Base-by-base conservation (phyloP, 2,329 filamentous ascomycete genomes). In the Colletotrichum caudatum region DNA sequence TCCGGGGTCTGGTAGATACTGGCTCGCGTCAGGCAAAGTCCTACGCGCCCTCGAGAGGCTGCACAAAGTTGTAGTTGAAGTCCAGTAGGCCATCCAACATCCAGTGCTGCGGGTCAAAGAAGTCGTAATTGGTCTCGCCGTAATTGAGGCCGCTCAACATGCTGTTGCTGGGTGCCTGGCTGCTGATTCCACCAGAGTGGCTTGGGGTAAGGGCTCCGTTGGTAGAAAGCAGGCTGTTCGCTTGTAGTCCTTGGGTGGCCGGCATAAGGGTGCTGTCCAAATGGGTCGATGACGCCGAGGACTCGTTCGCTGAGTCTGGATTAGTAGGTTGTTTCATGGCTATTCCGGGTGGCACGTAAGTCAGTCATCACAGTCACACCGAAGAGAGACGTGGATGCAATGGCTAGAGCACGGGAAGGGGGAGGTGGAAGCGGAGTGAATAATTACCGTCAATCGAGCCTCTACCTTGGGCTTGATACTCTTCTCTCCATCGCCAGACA, bases 71-170 rank as follows among this genome's bases (percentile, higher is more conserved):
- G 78, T 92, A 94, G 74, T 93, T 93, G 78, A 95, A 92, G 78
- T 95, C 93, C 72, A 96, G 86, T 44, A 95, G 85, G 18, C 93
- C 93, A 80, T 98, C 95, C 72, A 98, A 84, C 85, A 97, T 94
- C 95, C 95, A 98, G 80, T 95, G 94, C 77, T 97, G 87, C 1
- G 95, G 94, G 81, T 97, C 94, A 78, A 97, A 97, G 73, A 97
- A 94, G 80, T 97, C 93, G 80, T 94, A 94, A 76, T 90, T 92
- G 12, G 89, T 88, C 66, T 93, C 88, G 74, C 88, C 87, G 74
- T 93, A 92, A 75, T 87, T 86, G 73, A 89, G 80, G 39, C 83
- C 83, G 35, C 81, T 81, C 63, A 89, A 82, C 78, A 89, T 84
- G 76, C 81, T 83, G 74, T 83, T 84, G 26, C 84, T 80, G 35